These are phyloP conservation scores for Larix kaempferi DNA, from an alignment of 75 land plant genomes.

Conservation along the genomic window DNA sequence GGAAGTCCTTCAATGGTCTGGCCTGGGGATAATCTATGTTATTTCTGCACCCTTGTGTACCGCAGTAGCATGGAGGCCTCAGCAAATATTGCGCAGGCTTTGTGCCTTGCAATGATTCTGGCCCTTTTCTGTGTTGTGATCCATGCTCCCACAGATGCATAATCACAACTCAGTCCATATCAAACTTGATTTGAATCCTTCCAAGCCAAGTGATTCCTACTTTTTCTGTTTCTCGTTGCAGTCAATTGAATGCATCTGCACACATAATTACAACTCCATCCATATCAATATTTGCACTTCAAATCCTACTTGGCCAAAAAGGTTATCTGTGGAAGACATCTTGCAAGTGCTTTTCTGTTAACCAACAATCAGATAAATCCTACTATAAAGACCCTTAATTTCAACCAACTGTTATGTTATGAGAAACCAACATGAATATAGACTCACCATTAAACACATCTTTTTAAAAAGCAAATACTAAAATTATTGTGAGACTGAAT, in stretches of 20 bases:
- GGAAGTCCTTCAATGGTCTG: conserved; percentile 35
- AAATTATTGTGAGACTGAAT: too few relatives aligned
- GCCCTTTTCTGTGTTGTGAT: conserved; percentile 31
- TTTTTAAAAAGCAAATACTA: too few relatives aligned
- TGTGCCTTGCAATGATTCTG: too few relatives aligned
- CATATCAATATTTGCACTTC: background rate
- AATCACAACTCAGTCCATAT: background rate
- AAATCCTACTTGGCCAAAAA: too few relatives aligned
- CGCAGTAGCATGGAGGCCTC: conserved; percentile 37
- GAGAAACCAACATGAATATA: too few relatives aligned
- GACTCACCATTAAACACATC: too few relatives aligned
- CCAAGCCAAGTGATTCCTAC: too few relatives aligned
- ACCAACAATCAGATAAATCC: too few relatives aligned
- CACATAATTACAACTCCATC: background rate
- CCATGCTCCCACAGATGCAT: conserved; percentile 53
- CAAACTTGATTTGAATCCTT: too few relatives aligned
- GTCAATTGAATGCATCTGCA: conserved; percentile 63
- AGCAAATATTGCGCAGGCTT: conserved; percentile 26
- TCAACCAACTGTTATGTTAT: conserved; percentile 31
- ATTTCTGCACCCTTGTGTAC: conserved; percentile 37
- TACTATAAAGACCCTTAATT: conserved; percentile 16
- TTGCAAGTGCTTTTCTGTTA: too few relatives aligned
- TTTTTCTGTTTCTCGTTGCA: conserved; percentile 30
- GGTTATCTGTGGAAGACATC: background rate
- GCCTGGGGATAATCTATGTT: conserved; percentile 35